Percentiles rank a stretch among this genome's conserved stretches.
phyloP scores from a whole-genome alignment of 306 rosid genomes.

The Abrus precatorius region DNA sequence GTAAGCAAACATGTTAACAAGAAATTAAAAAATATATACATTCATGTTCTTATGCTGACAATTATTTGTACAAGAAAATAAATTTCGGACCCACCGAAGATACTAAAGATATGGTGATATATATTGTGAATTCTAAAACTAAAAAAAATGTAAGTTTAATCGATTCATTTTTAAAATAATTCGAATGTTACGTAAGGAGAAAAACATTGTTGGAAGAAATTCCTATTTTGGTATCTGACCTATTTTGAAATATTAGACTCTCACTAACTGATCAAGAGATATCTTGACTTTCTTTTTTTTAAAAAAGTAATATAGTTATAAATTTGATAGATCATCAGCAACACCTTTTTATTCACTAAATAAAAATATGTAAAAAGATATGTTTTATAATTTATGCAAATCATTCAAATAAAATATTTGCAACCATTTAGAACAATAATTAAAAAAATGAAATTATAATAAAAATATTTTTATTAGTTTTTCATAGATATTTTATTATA shows the following conservation, averaged over 20 bases:
- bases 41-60: slow-evolving; percentile 19
- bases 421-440: not conserved
- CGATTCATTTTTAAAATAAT: not conserved
- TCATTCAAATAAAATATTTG: not conserved
- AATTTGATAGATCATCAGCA: not conserved
- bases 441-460: not conserved
- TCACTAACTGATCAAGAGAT: not conserved
- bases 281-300: not conserved
- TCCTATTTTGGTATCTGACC: not conserved
- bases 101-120: slow-evolving; percentile 15
- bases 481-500: not conserved
- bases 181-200: not conserved
- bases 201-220: not conserved
- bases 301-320: not conserved
- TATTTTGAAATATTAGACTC: not conserved
- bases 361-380: not conserved
- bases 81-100: slow-evolving; percentile 32
- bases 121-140: not conserved
- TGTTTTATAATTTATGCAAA: not conserved
- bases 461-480: not conserved
- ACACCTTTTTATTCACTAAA: not conserved
- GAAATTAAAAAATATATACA: not conserved
- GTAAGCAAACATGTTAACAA: not conserved
- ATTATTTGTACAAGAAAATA: slow-evolving; percentile 25
- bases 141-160: not conserved